A percentile compares a stretch with the other conserved stretches of the same genome.
Conservation (phyloP, 352 stramenopile genomes). For the Peronosclerospora sorghi region DNA sequence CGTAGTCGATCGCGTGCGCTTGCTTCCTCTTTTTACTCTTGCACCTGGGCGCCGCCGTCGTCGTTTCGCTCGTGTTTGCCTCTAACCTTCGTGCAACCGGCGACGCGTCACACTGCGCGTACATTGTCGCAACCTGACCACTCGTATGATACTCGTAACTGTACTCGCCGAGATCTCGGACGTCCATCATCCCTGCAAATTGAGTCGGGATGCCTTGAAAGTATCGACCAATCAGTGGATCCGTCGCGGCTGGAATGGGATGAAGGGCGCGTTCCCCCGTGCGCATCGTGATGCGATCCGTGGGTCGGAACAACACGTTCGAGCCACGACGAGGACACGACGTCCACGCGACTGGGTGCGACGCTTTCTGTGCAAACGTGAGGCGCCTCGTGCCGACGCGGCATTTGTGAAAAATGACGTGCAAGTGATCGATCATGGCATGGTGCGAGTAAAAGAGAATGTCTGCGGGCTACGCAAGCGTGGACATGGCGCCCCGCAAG, state of each 20-base stretch:
- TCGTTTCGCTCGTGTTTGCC: neutral
- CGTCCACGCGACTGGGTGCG: constrained; percentile 30
- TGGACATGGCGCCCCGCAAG: constrained; percentile 31
- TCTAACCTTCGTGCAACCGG: constrained; percentile 2
- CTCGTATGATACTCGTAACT: constrained; percentile 52
- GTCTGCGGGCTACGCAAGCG: constrained; percentile 36
- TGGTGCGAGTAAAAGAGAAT: constrained; percentile 73
- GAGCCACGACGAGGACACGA: constrained; percentile 30
- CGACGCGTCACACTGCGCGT: constrained; percentile 26
- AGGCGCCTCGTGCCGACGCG: constrained; percentile 28
- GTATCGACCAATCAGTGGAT: constrained; percentile 30
- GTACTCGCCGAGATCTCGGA: constrained; percentile 28
- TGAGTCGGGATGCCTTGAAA: constrained; percentile 27
- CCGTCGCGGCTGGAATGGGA: constrained; percentile 21
- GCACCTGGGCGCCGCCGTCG: constrained; percentile 4
- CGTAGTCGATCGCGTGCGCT: too few relatives aligned
- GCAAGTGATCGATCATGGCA: constrained; percentile 48
- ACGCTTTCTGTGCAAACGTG: constrained; percentile 36
- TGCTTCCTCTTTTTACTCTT: too few relatives aligned
- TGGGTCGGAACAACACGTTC: constrained; percentile 28
- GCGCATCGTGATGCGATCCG: constrained; percentile 31
- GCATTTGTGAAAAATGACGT: constrained; percentile 66
- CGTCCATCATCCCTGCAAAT: constrained; percentile 36
- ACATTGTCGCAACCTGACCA: constrained; percentile 30
- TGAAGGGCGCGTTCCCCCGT: constrained; percentile 25